Conservation (phyloP, 768 basidiomycete genomes). For the Peribolospora kevripleyi region DNA sequence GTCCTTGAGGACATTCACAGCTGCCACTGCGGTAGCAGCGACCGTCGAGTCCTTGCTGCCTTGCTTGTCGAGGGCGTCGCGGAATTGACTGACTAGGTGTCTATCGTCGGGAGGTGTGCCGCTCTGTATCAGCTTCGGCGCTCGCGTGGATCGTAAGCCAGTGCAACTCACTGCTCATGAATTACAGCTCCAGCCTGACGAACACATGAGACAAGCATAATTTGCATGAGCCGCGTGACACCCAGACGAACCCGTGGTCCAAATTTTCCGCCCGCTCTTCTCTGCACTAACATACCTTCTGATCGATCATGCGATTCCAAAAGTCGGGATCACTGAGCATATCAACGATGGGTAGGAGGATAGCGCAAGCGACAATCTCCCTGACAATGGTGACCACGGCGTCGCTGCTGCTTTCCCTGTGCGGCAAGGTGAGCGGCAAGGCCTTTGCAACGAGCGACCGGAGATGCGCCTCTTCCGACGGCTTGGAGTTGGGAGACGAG, state of each 20-base stretch:
- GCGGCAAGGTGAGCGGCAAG: conserved; percentile 48
- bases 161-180: conserved; percentile 33
- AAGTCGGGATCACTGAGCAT: conserved; percentile 90
- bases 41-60: background rate
- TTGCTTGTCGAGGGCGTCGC: conserved; percentile 12
- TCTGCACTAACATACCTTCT: conserved; percentile 38
- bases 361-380: conserved; percentile 59
- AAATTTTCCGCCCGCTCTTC: background rate
- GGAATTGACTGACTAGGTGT: conserved; percentile 12
- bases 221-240: background rate
- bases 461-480: conserved; percentile 71
- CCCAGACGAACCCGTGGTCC: background rate
- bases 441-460: conserved; percentile 42
- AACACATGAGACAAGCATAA: background rate
- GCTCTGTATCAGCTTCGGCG: background rate
- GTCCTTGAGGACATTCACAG: no score
- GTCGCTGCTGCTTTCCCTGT: conserved; percentile 44
- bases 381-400: conserved; percentile 47
- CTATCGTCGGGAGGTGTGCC: background rate
- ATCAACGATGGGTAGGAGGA: conserved; percentile 68
- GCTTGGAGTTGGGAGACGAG: conserved; percentile 65
- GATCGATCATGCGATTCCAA: conserved; percentile 81
- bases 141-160: background rate
- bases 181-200: conserved; percentile 41
- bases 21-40: no score